phyloP scores from a whole-genome alignment of 2,329 filamentous ascomycete species.

The Xylariaceae sp. region DNA sequence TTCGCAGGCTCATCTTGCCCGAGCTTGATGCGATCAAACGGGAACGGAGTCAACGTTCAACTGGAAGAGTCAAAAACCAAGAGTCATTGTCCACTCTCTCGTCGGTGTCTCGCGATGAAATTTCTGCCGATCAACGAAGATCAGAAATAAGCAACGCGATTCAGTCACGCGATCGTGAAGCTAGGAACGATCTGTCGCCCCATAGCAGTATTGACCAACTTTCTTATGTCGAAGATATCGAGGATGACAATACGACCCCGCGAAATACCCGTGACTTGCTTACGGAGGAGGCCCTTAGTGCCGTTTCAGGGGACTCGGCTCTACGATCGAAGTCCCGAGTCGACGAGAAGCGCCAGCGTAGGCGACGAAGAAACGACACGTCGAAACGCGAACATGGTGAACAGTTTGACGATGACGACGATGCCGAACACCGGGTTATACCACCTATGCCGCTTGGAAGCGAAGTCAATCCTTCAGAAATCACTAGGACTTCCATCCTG shows the following conservation, averaged over 20 bases:
- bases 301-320: conserved; percentile 35
- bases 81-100: conserved; percentile 59
- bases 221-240: conserved; percentile 41
- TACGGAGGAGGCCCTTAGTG: conserved; percentile 39
- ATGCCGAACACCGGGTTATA: conserved; percentile 50
- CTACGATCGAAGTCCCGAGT: conserved; percentile 38
- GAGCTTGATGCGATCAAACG: conserved; percentile 88
- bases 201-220: conserved; percentile 45
- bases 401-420: conserved; percentile 45
- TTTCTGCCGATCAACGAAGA: conserved; percentile 50
- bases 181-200: conserved; percentile 50
- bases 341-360: conserved; percentile 47
- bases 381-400: conserved; percentile 44
- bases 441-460: conserved; percentile 87
- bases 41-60: conserved; percentile 74
- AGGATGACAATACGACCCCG: conserved; percentile 42
- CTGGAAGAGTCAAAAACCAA: conserved; percentile 41
- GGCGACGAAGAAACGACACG: conserved; percentile 49
- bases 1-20: conserved; percentile 80
- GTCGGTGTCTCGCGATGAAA: conserved; percentile 49
- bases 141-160: conserved; percentile 50
- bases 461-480: conserved; percentile 76
- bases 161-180: conserved; percentile 48
- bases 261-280: conserved; percentile 38
- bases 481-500: conserved; percentile 81